These are phyloP conservation scores for Boletellus ananiceps DNA, from an alignment of 768 basidiomycete species.

Conservation along the genomic window DNA sequence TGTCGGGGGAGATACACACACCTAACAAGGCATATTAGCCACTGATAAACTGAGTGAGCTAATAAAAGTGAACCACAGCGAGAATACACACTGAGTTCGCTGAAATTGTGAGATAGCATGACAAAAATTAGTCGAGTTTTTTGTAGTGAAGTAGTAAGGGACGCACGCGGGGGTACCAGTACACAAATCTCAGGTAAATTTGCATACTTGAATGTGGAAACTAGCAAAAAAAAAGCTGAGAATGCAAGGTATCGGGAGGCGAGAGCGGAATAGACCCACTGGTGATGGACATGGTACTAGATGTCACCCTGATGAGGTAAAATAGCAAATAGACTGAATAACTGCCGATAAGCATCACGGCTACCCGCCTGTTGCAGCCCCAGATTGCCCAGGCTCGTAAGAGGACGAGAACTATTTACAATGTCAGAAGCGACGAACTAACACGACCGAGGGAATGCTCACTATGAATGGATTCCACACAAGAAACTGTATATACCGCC, in stretches of 20 bases:
- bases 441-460: not conserved
- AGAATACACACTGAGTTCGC: not conserved
- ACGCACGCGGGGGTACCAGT: not conserved
- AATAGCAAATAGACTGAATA: conserved; percentile 8
- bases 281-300: not conserved
- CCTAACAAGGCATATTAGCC: conserved; percentile 4
- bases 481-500: not conserved
- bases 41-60: not conserved
- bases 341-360: not conserved
- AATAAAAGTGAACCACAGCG: not conserved
- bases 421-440: not conserved
- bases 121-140: not conserved
- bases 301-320: not conserved
- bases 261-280: not conserved
- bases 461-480: conserved; percentile 15
- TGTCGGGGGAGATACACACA: not conserved
- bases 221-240: not conserved
- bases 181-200: not conserved
- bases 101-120: not conserved
- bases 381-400: conserved; percentile 20
- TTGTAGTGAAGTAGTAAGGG: not conserved
- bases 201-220: not conserved
- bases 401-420: conserved; percentile 13
- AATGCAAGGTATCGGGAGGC: not conserved
- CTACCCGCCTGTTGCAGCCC: conserved; percentile 2